Evolutionary conservation across 2,329 filamentous ascomycete genomes (phyloP).

Genomic region (Botrytis hyacinthi): DNA sequence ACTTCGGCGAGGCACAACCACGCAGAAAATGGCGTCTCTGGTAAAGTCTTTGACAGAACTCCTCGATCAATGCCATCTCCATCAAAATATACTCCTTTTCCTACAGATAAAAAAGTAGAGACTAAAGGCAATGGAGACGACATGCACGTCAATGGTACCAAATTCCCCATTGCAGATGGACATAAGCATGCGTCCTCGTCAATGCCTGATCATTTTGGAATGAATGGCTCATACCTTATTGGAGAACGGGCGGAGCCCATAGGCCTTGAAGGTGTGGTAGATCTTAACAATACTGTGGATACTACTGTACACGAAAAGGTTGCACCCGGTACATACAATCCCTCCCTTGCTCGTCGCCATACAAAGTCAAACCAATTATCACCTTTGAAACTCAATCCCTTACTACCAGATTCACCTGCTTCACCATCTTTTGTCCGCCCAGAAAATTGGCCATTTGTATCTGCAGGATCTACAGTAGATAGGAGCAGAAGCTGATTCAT

Average conservation of each 20-base stretch:
- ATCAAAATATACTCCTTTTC: not conserved
- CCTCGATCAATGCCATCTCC: conserved; percentile 13
- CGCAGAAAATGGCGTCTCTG: not conserved
- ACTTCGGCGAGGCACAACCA: not conserved
- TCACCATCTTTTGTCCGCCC: conserved; percentile 23
- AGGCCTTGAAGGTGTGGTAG: conserved; percentile 33
- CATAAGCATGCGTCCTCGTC: not conserved
- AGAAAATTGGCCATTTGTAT: conserved; percentile 25
- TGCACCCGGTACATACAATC: conserved; percentile 33
- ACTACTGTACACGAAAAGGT: conserved; percentile 33
- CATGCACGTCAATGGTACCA: not conserved
- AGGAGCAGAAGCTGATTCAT: conserved; percentile 29
- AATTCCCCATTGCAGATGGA: not conserved
- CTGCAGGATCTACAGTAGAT: conserved; percentile 1
- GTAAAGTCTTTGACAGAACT: not conserved
- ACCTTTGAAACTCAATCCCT: not conserved
- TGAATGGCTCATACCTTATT: conserved; percentile 2
- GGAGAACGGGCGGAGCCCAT: conserved; percentile 18
- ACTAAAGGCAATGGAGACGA: not conserved
- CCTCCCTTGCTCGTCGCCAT: conserved; percentile 16
- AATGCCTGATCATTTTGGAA: not conserved
- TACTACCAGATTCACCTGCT: conserved; percentile 21
- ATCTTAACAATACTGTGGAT: conserved; percentile 35
- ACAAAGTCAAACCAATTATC: conserved; percentile 17
- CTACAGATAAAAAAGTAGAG: not conserved